Evolutionary conservation across 805 yeast species (phyloP), one percentile per base, ranked within the genome.

Genomic region (Kazachstania kunashirensis): DNA sequence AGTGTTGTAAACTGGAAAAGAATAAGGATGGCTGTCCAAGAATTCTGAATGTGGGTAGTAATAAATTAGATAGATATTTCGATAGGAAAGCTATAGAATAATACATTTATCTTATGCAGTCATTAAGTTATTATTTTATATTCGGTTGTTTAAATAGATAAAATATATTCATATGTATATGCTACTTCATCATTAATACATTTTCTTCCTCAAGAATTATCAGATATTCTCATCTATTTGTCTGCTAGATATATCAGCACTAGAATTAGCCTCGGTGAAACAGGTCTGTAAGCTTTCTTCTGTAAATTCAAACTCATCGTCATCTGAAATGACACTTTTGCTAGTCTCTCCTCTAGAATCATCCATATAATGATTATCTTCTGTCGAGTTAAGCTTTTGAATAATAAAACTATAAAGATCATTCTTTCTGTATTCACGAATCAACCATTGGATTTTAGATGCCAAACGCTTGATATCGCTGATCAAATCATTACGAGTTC

Each of bases 21-120:
- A 84, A 83, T 52, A 65, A 95, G 30, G 96, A 88, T 55, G 97
- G 97, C 1, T 88, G 97, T 62, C 96, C 96, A 1, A 71, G 79
- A 47, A 75, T 88, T 36, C 56, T 80, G 13, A 88, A 85, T 51
- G 65, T 85, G 32, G 96, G 96, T 7, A 73, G 84, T n/a, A 72
- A 76, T 36, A 71, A 75, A 50, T 67, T 77, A 4, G 94, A 82
- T 46, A 63, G 68, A 58, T 73, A 73, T 48, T 79, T 69, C 47
- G 82, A 79, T 45, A 70, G 68, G 57, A 71, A 69, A 32, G 24
- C 35, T 24, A 25, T 36, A 17, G 32, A 36, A 29, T 32, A 19
- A 31, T 13, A 23, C 24, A 11, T 23, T 9, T 9, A 23, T 23
- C 24, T 23, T 23, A 23, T 23, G 11, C 11, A 23, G 8, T 23